Percentiles rank a stretch among this genome's conserved stretches.
Evolutionary conservation across 2,329 filamentous ascomycete species (phyloP).

Genomic region (Cordyceps cicadae): DNA sequence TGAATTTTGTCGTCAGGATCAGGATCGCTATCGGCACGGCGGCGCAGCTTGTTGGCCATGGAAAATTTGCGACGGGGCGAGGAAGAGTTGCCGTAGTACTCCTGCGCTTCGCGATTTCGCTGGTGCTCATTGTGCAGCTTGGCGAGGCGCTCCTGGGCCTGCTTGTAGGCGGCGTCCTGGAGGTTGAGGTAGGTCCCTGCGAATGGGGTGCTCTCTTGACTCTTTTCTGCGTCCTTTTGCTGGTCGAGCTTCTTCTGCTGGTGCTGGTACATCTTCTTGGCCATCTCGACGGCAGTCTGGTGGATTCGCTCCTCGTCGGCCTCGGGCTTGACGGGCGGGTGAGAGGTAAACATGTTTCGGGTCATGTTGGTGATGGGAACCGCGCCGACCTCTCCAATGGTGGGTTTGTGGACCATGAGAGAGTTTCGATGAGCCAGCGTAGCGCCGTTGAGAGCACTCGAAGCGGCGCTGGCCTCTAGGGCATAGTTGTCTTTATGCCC

Average conservation of each 20-base stretch:
- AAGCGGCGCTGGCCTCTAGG: conserved; percentile 50
- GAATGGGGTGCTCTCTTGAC: conserved; percentile 28
- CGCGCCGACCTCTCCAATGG: conserved; percentile 55
- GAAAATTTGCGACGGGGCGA: conserved; percentile 36
- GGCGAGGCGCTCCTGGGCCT: conserved; percentile 74
- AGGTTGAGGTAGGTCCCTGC: conserved; percentile 54
- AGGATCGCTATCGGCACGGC: conserved; percentile 55
- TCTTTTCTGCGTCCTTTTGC: conserved; percentile 32
- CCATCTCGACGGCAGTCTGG: conserved; percentile 83
- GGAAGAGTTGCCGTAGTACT: conserved; percentile 62
- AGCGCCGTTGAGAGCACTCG: conserved; percentile 66
- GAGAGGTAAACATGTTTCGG: conserved; percentile 68
- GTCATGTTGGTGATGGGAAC: conserved; percentile 59
- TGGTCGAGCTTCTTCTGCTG: conserved; percentile 56
- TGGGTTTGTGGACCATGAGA: conserved; percentile 31
- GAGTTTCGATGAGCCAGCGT: conserved; percentile 54
- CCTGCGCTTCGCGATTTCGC: conserved; percentile 55
- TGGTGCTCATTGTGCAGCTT: conserved; percentile 67
- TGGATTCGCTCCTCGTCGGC: conserved; percentile 70
- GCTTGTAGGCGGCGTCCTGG: conserved; percentile 78
- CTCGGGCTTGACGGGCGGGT: conserved; percentile 64
- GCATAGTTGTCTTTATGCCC: conserved; percentile 31
- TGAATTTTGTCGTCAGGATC: conserved; percentile 56
- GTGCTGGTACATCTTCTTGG: conserved; percentile 71
- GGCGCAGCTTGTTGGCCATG: conserved; percentile 47